phyloP scores from a whole-genome alignment of 2,329 filamentous ascomycete species.

The Ilyonectria sp. region DNA sequence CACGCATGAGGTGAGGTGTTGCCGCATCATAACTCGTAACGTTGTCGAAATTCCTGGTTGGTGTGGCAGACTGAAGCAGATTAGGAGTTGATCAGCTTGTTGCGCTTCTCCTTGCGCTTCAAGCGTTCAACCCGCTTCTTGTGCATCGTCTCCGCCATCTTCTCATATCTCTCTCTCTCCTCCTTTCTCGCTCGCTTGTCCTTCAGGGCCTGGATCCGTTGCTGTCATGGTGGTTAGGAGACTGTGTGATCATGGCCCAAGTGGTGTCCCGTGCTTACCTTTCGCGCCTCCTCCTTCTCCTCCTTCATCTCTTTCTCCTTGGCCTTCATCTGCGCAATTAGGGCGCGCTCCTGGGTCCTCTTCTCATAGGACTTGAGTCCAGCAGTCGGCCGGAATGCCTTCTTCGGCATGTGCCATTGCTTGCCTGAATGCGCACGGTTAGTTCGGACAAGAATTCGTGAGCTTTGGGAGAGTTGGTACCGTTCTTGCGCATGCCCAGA shows the following conservation, averaged over 20 bases:
- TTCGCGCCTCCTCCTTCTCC: slow-evolving; percentile 90
- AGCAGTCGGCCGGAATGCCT: slow-evolving; percentile 85
- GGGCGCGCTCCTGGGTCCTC: slow-evolving; percentile 78
- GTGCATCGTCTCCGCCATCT: slow-evolving; percentile 98
- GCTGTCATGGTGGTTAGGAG: slow-evolving; percentile 62
- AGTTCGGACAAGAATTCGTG: slow-evolving; percentile 19
- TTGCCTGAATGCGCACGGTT: slow-evolving; percentile 76
- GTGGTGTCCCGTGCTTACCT: slow-evolving; percentile 79
- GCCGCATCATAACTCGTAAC: slow-evolving; percentile 46
- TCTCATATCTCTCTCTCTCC: slow-evolving; percentile 92
- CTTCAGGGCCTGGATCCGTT: slow-evolving; percentile 83
- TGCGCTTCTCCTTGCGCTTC: slow-evolving; percentile 97
- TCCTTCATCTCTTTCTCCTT: slow-evolving; percentile 97
- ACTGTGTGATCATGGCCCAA: neutral
- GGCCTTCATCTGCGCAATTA: slow-evolving; percentile 84
- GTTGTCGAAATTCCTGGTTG: slow-evolving; percentile 27
- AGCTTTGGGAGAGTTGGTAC: slow-evolving; percentile 59
- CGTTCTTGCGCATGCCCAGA: slow-evolving; percentile 86
- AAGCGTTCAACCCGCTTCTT: slow-evolving; percentile 92
- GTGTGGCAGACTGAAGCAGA: slow-evolving; percentile 13
- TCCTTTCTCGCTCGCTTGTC: slow-evolving; percentile 91
- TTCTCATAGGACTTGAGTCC: slow-evolving; percentile 86
- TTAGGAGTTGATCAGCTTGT: slow-evolving; percentile 82
- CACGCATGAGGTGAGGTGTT: slow-evolving; percentile 30
- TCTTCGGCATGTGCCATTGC: slow-evolving; percentile 90